Evolutionary conservation across 2,329 filamentous ascomycete genomes (phyloP).

Genomic region (Tolypocladium inflatum): DNA sequence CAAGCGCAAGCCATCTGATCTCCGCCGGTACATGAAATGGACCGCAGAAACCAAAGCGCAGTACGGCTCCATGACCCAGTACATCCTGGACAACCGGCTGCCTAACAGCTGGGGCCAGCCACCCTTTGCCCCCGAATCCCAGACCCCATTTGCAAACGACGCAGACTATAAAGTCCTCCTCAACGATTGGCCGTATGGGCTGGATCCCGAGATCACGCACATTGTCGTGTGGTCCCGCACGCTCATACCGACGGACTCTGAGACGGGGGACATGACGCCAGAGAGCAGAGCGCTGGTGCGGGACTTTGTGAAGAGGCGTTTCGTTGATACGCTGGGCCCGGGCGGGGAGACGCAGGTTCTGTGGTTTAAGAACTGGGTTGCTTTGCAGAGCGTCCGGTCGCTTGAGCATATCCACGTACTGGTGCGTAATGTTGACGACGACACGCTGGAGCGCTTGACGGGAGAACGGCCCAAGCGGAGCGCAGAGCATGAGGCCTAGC

Average conservation of each 20-base stretch:
- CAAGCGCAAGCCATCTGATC: slow-evolving; percentile 70
- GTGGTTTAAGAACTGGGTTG: slow-evolving; percentile 95
- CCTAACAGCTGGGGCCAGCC: slow-evolving; percentile 53
- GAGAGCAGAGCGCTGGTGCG: slow-evolving; percentile 56
- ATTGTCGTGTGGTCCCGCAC: slow-evolving; percentile 91
- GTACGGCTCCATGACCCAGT: slow-evolving; percentile 74
- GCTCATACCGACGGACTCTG: slow-evolving; percentile 59
- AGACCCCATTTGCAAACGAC: slow-evolving; percentile 40
- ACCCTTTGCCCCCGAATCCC: slow-evolving; percentile 43
- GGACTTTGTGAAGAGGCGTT: slow-evolving; percentile 60
- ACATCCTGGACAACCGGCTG: slow-evolving; percentile 64
- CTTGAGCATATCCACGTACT: slow-evolving; percentile 85
- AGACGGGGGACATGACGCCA: slow-evolving; percentile 62
- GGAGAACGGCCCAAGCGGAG: slow-evolving; percentile 30
- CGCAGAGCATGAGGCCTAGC: slow-evolving; percentile 3
- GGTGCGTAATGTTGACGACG: slow-evolving; percentile 43
- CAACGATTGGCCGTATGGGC: slow-evolving; percentile 93
- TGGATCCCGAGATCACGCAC: slow-evolving; percentile 59
- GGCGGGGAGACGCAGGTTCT: slow-evolving; percentile 45
- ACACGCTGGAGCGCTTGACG: slow-evolving; percentile 45
- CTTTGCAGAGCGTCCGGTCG: slow-evolving; percentile 76
- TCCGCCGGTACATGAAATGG: slow-evolving; percentile 72
- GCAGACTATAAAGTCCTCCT: slow-evolving; percentile 61
- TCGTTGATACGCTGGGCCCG: slow-evolving; percentile 47
- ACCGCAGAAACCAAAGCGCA: slow-evolving; percentile 57